Base-by-base conservation (phyloP, 2,329 filamentous ascomycete species). In the Alternaria conjuncta region DNA sequence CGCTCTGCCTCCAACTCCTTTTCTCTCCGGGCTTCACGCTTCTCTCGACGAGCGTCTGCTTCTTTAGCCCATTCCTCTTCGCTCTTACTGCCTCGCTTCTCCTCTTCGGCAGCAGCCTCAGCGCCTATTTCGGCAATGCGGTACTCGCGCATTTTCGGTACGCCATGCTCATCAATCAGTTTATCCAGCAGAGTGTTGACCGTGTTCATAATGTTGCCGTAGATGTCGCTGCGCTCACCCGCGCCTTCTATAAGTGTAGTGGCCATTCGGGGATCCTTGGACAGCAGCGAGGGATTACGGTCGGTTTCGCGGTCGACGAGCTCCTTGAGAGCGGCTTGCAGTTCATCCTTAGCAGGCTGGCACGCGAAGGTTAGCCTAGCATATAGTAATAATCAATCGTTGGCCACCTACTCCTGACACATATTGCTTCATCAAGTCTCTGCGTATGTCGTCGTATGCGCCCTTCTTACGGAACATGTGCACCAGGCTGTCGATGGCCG, bases 391-490 rank as follows among this genome's bases (percentile, higher is more conserved):
- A 60, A 85, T 63, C 84, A 10, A 21, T 60, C 25, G 5, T 12
- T 30, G 12, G 20, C 61, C 23, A 71, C 86, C 61, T 85, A 93
- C 91, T 70, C 88, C 90, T 28, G 87, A 86, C 73, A 90, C 88
- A 70, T 93, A 92, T 61, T 92, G 89, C 49, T 91, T 88, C 87
- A 92, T 93, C 11, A 92, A 86, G 71, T 92, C 87, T 76, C 93
- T 94, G 65, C 92, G 89, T 67, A 94, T 87, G 13, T 86, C 83
- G 79, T 96, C 92, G 75, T 94, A 96, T 61, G 91, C 91, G 64
- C 92, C 92, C 79, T 93, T 93, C 82, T 94, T 95, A 81, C 94
- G 94, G 82, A 94, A 95, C 11, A 87, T 90, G 75, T 92, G 90
- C n/a, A 92, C 87, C 21, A 95, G 86, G 15, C 86, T 87, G 71